A percentile compares a stretch with the other conserved stretches of the same genome.
Conservation (phyloP, 2,329 filamentous ascomycete species). For the Phaeosphaeria sp. region DNA sequence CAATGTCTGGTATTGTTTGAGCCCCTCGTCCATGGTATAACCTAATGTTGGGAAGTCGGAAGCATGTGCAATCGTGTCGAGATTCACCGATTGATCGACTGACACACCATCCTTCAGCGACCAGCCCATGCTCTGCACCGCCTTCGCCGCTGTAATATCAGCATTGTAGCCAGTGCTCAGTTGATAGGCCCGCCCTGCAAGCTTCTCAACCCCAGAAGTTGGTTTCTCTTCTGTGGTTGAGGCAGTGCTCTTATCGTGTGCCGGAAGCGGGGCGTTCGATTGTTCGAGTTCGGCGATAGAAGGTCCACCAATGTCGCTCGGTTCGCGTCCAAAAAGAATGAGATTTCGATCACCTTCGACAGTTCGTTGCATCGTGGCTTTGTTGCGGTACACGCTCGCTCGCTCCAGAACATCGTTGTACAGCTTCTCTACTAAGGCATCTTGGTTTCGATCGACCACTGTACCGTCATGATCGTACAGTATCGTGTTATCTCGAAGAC, state of each 20-base stretch:
- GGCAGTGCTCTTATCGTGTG: slow-evolving; percentile 56
- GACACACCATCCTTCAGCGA: slow-evolving; percentile 67
- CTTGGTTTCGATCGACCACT: slow-evolving; percentile 77
- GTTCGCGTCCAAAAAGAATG: slow-evolving; percentile 84
- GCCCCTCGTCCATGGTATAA: slow-evolving; percentile 89
- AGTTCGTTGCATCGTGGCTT: slow-evolving; percentile 70
- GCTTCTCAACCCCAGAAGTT: slow-evolving; percentile 61
- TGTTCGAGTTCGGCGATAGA: slow-evolving; percentile 79
- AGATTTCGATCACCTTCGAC: slow-evolving; percentile 83
- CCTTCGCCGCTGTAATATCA: slow-evolving; percentile 75
- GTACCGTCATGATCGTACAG: slow-evolving; percentile 86
- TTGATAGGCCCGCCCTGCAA: slow-evolving; percentile 74
- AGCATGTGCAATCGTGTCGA: slow-evolving; percentile 69
- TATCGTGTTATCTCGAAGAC: slow-evolving; percentile 79
- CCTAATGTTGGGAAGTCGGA: slow-evolving; percentile 77
- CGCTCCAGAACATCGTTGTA: slow-evolving; percentile 96
- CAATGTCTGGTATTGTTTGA: slow-evolving; percentile 83
- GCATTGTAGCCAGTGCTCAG: slow-evolving; percentile 73
- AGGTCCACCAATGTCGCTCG: slow-evolving; percentile 60
- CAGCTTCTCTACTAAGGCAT: slow-evolving; percentile 85
- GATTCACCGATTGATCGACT: slow-evolving; percentile 71
- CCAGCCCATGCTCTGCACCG: slow-evolving; percentile 86
- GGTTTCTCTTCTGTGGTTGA: slow-evolving; percentile 52
- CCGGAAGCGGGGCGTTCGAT: slow-evolving; percentile 58
- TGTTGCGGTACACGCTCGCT: slow-evolving; percentile 88